Conservation (phyloP, 2,329 filamentous ascomycete genomes). For the Pseudogymnoascus destructans region DNA sequence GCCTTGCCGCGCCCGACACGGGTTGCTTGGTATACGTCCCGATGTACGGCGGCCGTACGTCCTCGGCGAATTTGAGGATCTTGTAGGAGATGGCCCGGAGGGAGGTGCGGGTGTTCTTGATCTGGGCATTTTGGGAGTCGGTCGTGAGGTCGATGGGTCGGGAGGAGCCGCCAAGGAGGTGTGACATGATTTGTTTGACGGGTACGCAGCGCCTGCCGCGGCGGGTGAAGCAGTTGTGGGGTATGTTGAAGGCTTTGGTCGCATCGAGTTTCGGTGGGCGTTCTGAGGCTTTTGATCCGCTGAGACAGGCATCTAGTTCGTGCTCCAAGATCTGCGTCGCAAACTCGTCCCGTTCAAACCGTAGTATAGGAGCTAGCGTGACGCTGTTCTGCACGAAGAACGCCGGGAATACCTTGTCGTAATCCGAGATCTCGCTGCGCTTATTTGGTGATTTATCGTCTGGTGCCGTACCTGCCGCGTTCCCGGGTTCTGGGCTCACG, state of each 20-base stretch:
- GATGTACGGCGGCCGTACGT: constrained; percentile 56
- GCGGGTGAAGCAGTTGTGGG: constrained; percentile 21
- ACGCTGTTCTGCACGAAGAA: constrained; percentile 70
- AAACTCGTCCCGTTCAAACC: constrained; percentile 44
- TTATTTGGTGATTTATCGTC: constrained; percentile 22
- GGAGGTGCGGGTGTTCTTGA: constrained; percentile 17
- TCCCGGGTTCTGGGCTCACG: constrained; percentile 17
- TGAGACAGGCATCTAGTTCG: constrained; percentile 40
- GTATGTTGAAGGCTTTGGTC: constrained; percentile 34
- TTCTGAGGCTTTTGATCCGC: constrained; percentile 35
- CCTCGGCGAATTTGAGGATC: constrained; percentile 39
- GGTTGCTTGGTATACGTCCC: constrained; percentile 49
- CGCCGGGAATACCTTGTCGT: constrained; percentile 60
- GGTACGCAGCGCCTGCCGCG: constrained; percentile 31
- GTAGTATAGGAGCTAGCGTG: constrained; percentile 46
- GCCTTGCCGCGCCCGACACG: constrained; percentile 32
- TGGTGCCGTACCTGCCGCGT: background rate
- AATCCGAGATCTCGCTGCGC: constrained; percentile 34
- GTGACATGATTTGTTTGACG: constrained; percentile 24
- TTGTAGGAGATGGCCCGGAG: constrained; percentile 22
- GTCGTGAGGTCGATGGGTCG: constrained; percentile 24
- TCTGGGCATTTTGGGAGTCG: constrained; percentile 24
- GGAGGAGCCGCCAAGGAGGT: constrained; percentile 18
- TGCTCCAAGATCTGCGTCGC: constrained; percentile 38
- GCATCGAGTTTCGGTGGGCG: constrained; percentile 32